These are phyloP conservation scores for Zygosaccharomyces lentus DNA, from an alignment of 805 yeast genomes.

Conservation along the genomic window DNA sequence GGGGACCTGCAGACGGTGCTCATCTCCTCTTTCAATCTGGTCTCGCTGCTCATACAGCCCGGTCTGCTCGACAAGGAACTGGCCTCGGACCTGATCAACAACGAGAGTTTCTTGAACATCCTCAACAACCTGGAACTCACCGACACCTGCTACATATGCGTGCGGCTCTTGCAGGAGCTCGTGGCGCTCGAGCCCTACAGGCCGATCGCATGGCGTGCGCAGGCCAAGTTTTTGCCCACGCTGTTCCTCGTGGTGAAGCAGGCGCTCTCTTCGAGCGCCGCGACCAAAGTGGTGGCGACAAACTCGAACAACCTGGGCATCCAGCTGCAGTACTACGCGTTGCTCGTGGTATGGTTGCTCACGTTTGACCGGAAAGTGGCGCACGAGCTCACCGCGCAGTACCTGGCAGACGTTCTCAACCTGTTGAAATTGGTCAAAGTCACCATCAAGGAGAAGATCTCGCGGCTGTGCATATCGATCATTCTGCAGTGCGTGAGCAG, in stretches of 20 bases:
- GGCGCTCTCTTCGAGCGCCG: conserved; percentile 30
- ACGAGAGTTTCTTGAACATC: conserved; percentile 23
- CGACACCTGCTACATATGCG: conserved; percentile 33
- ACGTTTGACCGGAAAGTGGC: conserved; percentile 60
- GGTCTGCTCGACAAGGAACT: conserved; percentile 18
- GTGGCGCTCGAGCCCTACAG: conserved; percentile 29
- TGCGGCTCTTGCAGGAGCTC: conserved; percentile 34
- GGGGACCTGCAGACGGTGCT: conserved; percentile 31
- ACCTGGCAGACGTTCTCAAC: conserved; percentile 44
- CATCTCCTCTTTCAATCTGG: conserved; percentile 33
- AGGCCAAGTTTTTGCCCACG: conserved; percentile 44
- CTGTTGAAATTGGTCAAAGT: conserved; percentile 57
- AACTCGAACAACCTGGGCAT: conserved; percentile 47
- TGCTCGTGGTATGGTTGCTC: conserved; percentile 78
- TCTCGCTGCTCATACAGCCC: conserved; percentile 30
- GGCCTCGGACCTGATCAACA: conserved; percentile 20
- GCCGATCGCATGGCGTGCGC: conserved; percentile 28
- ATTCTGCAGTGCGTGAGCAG: conserved; percentile 54
- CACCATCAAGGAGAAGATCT: conserved; percentile 88
- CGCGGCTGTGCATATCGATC: conserved; percentile 75
- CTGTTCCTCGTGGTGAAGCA: conserved; percentile 45
- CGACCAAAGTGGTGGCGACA: conserved; percentile 32
- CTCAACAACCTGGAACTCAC: conserved; percentile 26
- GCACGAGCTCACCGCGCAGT: conserved; percentile 49
- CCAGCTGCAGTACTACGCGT: conserved; percentile 78